Evolutionary conservation across 2,329 filamentous ascomycete species (phyloP).

Genomic region (Golovinomyces cichoracearum): DNA sequence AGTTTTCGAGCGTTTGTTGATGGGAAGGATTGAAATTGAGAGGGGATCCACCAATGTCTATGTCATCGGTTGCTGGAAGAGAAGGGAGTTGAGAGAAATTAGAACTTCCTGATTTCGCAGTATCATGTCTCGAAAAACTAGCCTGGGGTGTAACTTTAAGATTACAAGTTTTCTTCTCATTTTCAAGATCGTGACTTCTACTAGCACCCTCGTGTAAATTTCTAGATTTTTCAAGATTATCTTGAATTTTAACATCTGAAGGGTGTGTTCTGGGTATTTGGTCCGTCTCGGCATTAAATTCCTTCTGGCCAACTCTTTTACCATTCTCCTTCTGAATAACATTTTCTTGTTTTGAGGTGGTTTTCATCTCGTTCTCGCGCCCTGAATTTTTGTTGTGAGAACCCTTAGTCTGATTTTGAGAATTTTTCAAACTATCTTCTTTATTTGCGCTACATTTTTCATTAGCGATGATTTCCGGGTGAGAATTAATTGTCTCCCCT

Average conservation of each 20-base stretch:
- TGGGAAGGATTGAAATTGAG: constrained; percentile 27
- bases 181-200: constrained; percentile 2
- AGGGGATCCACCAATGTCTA: constrained; percentile 57
- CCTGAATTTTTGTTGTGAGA: not conserved
- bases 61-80: constrained; percentile 46
- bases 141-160: constrained; percentile 33
- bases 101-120: constrained; percentile 40
- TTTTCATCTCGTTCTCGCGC: not conserved
- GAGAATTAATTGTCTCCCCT: constrained; percentile 15
- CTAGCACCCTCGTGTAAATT: constrained; percentile 13
- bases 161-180: constrained; percentile 16
- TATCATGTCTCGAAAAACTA: constrained; percentile 30
- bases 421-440: not conserved
- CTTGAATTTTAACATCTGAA: not conserved
- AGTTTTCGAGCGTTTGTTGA: constrained; percentile 19
- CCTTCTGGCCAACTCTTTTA: not conserved
- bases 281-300: not conserved
- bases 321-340: not conserved
- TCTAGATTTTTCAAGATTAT: constrained; percentile 22
- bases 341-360: not conserved
- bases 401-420: not conserved
- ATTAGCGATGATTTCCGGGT: not conserved
- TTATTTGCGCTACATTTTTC: not conserved
- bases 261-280: not conserved
- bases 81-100: constrained; percentile 43